These are phyloP conservation scores for Pythium vanterpoolii DNA, from an alignment of 352 stramenopile species.

Conservation along the genomic window DNA sequence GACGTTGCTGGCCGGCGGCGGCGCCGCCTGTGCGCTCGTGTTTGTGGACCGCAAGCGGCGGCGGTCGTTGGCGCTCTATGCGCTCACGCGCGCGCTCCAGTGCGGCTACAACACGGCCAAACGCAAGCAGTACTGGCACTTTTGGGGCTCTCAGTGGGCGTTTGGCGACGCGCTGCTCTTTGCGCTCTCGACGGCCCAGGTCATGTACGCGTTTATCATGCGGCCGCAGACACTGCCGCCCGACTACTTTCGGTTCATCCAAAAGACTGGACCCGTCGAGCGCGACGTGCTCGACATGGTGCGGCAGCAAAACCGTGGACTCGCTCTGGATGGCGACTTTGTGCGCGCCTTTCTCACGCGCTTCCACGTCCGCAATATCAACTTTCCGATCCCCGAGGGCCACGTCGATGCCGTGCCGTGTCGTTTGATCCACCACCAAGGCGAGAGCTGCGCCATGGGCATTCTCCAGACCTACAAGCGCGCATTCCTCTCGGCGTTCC, in stretches of 20 bases:
- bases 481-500: constrained; percentile 65
- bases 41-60: constrained; percentile 68
- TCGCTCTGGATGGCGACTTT: constrained; percentile 35
- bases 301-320: constrained; percentile 50
- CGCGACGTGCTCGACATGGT: constrained; percentile 62
- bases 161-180: constrained; percentile 83
- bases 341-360: constrained; percentile 40
- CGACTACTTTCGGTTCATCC: constrained; percentile 85
- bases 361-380: constrained; percentile 28
- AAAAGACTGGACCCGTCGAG: constrained; percentile 64
- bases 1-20: constrained; percentile 50
- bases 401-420: constrained; percentile 44
- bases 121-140: constrained; percentile 74
- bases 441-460: constrained; percentile 44
- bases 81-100: constrained; percentile 75
- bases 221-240: constrained; percentile 58
- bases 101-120: constrained; percentile 87
- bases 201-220: constrained; percentile 89
- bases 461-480: constrained; percentile 49
- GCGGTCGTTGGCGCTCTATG: constrained; percentile 80
- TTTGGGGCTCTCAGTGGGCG: constrained; percentile 83
- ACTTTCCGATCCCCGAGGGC: constrained; percentile 32
- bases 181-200: constrained; percentile 65
- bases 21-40: constrained; percentile 56
- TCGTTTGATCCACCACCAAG: constrained; percentile 54